Conservation (phyloP, 2,329 filamentous ascomycete genomes). For the Rutstroemia sp. region DNA sequence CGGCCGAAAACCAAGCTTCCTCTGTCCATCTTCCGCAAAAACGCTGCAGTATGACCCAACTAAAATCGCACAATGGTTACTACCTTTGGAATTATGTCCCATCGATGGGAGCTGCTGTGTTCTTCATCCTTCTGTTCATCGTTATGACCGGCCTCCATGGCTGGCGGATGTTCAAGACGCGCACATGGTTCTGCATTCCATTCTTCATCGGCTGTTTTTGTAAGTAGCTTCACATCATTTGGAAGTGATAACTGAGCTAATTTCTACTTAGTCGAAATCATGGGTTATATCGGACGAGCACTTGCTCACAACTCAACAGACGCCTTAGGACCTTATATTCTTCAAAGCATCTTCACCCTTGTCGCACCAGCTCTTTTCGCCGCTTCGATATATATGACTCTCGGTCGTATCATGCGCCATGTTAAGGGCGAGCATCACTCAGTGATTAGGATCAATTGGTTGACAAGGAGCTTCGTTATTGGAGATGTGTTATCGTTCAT, state of each 20-base stretch:
- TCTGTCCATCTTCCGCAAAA: background rate
- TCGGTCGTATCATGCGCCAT: constrained; percentile 21
- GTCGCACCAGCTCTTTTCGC: constrained; percentile 35
- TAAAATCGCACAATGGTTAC: constrained; percentile 28
- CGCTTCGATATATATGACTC: constrained; percentile 29
- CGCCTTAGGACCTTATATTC: constrained; percentile 26
- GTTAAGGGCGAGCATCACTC: constrained; percentile 32
- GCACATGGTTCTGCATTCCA: constrained; percentile 28
- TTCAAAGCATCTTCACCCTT: constrained; percentile 32
- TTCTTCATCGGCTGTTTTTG: constrained; percentile 33
- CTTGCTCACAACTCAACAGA: constrained; percentile 17
- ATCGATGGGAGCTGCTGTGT: constrained; percentile 34
- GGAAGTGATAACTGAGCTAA: background rate
- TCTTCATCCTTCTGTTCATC: constrained; percentile 32
- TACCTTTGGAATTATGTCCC: constrained; percentile 41
- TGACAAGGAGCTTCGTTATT: constrained; percentile 48
- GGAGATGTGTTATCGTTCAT: constrained; percentile 47
- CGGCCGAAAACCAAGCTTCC: background rate
- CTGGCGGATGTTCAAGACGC: constrained; percentile 25
- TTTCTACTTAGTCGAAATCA: constrained; percentile 30
- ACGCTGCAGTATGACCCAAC: constrained; percentile 22
- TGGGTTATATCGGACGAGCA: constrained; percentile 31
- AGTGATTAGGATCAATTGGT: constrained; percentile 33
- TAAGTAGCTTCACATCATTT: constrained; percentile 17
- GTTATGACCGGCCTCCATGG: constrained; percentile 20